Conservation (phyloP, 768 basidiomycete species). For the Pisolithus albus region DNA sequence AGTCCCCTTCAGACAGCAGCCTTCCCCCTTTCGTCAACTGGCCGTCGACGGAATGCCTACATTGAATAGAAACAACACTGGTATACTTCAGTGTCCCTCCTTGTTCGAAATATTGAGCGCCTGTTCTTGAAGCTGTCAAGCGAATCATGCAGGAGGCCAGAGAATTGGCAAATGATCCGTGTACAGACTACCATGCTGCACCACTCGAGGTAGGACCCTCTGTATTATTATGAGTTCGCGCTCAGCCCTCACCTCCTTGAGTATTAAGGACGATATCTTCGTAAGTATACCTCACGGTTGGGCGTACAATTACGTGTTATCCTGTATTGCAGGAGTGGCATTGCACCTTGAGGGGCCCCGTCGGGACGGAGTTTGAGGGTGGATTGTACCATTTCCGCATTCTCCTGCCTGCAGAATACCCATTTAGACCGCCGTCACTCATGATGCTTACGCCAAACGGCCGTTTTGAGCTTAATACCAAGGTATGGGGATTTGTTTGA, state of each 20-base stretch:
- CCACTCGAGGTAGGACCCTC: constrained; percentile 62
- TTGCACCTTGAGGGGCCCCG: constrained; percentile 87
- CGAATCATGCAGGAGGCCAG: constrained; percentile 95
- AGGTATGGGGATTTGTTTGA: constrained; percentile 45
- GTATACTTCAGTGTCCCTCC: constrained; percentile 33
- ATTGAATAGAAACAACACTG: constrained; percentile 90
- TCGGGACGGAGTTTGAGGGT: constrained; percentile 86
- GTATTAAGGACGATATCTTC: constrained; percentile 77
- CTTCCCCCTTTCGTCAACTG: background rate
- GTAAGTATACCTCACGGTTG: constrained; percentile 36
- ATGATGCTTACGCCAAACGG: constrained; percentile 96
- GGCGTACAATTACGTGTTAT: constrained; percentile 14
- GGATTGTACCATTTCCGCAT: constrained; percentile 96
- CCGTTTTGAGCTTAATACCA: constrained; percentile 93
- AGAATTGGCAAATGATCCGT: constrained; percentile 80
- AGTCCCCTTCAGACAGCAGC: background rate
- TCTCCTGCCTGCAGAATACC: constrained; percentile 87
- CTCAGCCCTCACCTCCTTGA: background rate
- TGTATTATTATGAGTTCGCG: background rate
- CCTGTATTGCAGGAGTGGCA: constrained; percentile 70
- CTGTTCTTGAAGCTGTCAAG: constrained; percentile 63
- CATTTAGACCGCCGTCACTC: constrained; percentile 92
- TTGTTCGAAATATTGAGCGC: background rate
- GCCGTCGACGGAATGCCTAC: constrained; percentile 19
- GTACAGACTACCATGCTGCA: constrained; percentile 78